Base-by-base conservation (phyloP, 2,329 filamentous ascomycete species). In the Magnaporthales sp. region DNA sequence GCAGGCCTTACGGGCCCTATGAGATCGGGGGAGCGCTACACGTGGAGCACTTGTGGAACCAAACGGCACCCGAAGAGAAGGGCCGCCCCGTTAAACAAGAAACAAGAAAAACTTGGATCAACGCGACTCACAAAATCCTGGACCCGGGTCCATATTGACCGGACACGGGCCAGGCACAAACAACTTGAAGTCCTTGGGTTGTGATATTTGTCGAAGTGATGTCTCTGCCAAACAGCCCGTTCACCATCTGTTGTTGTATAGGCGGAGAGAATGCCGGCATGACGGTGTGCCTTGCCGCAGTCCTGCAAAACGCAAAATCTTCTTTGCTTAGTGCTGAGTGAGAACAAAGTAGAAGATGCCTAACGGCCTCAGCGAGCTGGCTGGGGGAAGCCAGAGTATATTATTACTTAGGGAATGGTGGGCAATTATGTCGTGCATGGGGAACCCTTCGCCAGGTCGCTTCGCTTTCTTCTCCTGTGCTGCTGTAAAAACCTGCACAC, bases 151-250 rank as follows among this genome's bases (percentile, higher is more conserved):
- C 67, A 58, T 67, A 67, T 38, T 67, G 67, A 15, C 67, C 64
- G 1, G 67, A 67, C 19, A 67, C 64, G 5, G 67, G 67, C 67
- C 67, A 67, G 11, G 64, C 63, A 32, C 67, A 67, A 24, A 67
- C 56, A 11, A 67, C 38, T 30, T 51, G 62, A 10, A 62, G 62
- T 31, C 56, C 56, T 24, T 60, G 22, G 24, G 56, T 60, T 26
- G 56, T 60, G 22, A 27, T 60, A 60, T 60, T 60, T 15, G 56
- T 15, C 11, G 24, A 15, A 7, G 13, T 26, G 6, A 58, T 5
- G 11, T 58, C 54, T 24, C n/a, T 58, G 24, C 54, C 24, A 13
- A 8, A n/a, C n/a, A 58, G 26, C 26, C 26, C 56, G 56, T 27
- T 60, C 56, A 60, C 56, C 56, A 60, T 60, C 22, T 60, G 56